A percentile compares a stretch with the other conserved stretches of the same genome.
Evolutionary conservation across 164 flowering plant species (phyloP).

Genomic region (Stephania cephalantha): DNA sequence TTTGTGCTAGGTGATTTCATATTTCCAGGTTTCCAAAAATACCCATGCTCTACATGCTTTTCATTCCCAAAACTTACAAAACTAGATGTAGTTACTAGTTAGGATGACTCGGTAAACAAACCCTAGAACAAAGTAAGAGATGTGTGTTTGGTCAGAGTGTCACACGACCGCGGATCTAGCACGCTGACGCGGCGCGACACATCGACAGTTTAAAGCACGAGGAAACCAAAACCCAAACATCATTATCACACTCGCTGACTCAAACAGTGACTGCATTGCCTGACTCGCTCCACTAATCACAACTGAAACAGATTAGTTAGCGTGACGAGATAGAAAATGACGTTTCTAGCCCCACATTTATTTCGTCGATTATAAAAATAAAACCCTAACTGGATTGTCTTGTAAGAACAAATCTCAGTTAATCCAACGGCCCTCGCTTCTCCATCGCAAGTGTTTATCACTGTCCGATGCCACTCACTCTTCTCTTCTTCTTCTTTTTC

Average conservation of each 20-base stretch:
- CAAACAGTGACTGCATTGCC: too few relatives aligned
- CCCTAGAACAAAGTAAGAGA: neutral
- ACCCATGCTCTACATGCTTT: too few relatives aligned
- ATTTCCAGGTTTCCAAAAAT: too few relatives aligned
- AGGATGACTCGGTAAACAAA: neutral
- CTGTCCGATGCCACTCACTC: neutral
- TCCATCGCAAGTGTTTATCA: neutral
- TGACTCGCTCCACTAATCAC: too few relatives aligned
- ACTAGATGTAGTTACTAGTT: neutral
- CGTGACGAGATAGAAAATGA: neutral
- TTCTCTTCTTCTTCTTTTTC: slow-evolving; percentile 4
- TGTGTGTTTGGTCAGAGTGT: neutral
- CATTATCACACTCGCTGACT: neutral
- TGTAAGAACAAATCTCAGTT: slow-evolving; percentile 31
- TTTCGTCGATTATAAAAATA: slow-evolving; percentile 12
- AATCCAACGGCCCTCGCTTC: slow-evolving; percentile 15
- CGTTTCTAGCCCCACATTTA: neutral
- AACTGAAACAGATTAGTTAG: too few relatives aligned
- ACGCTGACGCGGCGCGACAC: neutral
- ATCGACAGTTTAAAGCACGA: neutral
- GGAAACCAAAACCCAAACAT: neutral
- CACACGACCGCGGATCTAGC: too few relatives aligned
- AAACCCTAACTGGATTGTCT: slow-evolving; percentile 55
- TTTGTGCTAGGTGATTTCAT: too few relatives aligned
- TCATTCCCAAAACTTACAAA: too few relatives aligned